Conservation (phyloP, 345 rosid species). For the Eucalyptus tenuipes region DNA sequence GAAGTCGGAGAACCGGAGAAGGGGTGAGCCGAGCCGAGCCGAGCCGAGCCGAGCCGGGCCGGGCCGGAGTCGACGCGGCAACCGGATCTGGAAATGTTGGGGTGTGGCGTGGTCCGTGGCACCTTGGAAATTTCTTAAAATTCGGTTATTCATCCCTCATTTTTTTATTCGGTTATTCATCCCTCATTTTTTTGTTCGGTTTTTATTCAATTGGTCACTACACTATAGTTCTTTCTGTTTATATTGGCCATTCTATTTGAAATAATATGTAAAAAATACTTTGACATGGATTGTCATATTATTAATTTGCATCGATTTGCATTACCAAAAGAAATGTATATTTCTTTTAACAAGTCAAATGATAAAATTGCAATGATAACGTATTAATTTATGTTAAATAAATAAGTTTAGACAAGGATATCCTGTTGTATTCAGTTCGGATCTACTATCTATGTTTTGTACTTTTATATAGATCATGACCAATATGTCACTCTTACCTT, state of each 20-base stretch:
- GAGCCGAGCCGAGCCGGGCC: not conserved
- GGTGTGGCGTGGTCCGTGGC: not conserved
- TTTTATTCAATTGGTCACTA: not conserved
- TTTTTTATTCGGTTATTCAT: not conserved
- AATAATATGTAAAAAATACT: not conserved
- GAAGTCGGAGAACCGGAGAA: not conserved
- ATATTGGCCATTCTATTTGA: not conserved
- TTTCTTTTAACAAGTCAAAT: not conserved
- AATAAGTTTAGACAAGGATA: no score
- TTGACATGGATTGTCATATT: rapidly evolving
- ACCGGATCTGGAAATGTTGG: not conserved
- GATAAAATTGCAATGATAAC: rapidly evolving
- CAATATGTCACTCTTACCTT: no score
- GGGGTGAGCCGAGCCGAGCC: not conserved
- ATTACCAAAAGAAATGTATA: rapidly evolving
- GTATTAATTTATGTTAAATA: no score
- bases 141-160: not conserved
- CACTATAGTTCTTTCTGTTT: not conserved
- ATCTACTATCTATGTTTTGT: not conserved
- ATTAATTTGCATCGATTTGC: rapidly evolving
- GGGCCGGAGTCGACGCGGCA: not conserved
- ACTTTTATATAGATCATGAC: no score
- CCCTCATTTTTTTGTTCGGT: not conserved
- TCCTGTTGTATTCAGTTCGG: no score
- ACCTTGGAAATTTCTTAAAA: not conserved